These are phyloP conservation scores for Hypomontagnella submonticulosa DNA, from an alignment of 495 filamentous ascomycete genomes.

Conservation along the genomic window DNA sequence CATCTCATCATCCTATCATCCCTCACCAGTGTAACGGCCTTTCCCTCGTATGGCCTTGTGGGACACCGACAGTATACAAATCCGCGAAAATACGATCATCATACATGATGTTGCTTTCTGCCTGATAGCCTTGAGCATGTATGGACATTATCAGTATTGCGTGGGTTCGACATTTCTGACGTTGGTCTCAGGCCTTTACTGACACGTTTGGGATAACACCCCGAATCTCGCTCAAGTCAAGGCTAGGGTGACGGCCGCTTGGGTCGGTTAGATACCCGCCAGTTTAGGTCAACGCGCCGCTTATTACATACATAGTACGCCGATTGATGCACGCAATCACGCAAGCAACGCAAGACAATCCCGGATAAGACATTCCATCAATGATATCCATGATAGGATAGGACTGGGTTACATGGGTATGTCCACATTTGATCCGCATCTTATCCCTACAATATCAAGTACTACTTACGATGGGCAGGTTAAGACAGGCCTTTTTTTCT, in stretches of 20 bases:
- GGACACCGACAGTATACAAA: not conserved
- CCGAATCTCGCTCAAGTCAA: slow-evolving; percentile 19
- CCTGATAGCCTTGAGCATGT: not conserved
- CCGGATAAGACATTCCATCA: slow-evolving; percentile 17
- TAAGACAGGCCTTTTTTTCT: not conserved
- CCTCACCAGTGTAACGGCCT: slow-evolving; percentile 11
- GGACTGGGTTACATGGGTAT: not conserved
- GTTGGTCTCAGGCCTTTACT: slow-evolving; percentile 10
- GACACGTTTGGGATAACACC: slow-evolving; percentile 16
- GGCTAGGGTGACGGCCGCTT: slow-evolving; percentile 33
- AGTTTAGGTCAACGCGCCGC: slow-evolving; percentile 17
- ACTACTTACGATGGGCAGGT: slow-evolving; percentile 5
- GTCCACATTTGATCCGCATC: too few relatives aligned
- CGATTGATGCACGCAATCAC: slow-evolving; percentile 21
- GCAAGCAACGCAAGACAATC: slow-evolving; percentile 18
- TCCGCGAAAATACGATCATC: slow-evolving; percentile 1
- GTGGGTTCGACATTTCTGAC: slow-evolving; percentile 4
- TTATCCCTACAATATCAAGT: too few relatives aligned
- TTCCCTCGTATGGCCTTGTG: not conserved
- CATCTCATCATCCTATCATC: too few relatives aligned
- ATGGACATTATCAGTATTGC: slow-evolving; percentile 10
- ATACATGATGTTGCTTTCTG: slow-evolving; percentile 1
- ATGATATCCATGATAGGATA: too few relatives aligned
- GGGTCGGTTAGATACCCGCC: slow-evolving; percentile 31
- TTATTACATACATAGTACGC: slow-evolving; percentile 17